phyloP scores from a whole-genome alignment of 2,329 filamentous ascomycete species.

The Coniochaeta sp. region DNA sequence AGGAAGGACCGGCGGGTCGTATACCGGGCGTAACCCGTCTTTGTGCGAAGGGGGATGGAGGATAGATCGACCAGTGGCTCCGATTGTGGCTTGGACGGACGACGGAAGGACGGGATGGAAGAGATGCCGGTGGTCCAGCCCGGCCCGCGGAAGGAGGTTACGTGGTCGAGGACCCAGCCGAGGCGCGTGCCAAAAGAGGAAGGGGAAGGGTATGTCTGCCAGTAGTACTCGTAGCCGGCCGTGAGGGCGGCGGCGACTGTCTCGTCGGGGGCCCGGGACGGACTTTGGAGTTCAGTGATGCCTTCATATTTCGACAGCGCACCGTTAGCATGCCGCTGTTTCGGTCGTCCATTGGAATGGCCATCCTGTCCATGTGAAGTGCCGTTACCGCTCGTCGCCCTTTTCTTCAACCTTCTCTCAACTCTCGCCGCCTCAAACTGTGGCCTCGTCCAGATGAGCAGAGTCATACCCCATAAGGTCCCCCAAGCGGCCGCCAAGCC shows the following conservation, averaged over 20 bases:
- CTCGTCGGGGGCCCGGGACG: conserved; percentile 13
- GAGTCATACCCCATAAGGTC: conserved; percentile 37
- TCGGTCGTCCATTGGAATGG: conserved; percentile 4
- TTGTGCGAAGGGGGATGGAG: conserved; percentile 32
- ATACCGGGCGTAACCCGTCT: conserved; percentile 37
- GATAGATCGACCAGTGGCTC: conserved; percentile 31
- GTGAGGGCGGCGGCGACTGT: conserved; percentile 14
- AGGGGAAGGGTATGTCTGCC: conserved; percentile 50
- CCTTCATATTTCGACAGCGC: neutral
- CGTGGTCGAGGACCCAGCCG: conserved; percentile 49
- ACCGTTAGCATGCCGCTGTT: neutral
- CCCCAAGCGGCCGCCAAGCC: conserved; percentile 45
- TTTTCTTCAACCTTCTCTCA: conserved; percentile 23
- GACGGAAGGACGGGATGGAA: conserved; percentile 35
- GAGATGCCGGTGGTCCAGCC: conserved; percentile 51
- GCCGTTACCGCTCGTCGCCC: neutral
- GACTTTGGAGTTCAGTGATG: neutral
- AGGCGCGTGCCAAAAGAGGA: conserved; percentile 41
- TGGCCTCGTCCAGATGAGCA: conserved; percentile 46
- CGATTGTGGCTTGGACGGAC: conserved; percentile 31
- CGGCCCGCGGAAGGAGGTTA: conserved; percentile 45
- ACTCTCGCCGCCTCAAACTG: conserved; percentile 50
- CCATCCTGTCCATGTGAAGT: neutral
- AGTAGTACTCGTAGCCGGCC: conserved; percentile 42
- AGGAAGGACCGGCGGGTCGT: conserved; percentile 37